Evolutionary conservation across 2,329 filamentous ascomycete species (phyloP), one percentile per base, ranked within the genome.

Genomic region (Hypoxylon sp.): DNA sequence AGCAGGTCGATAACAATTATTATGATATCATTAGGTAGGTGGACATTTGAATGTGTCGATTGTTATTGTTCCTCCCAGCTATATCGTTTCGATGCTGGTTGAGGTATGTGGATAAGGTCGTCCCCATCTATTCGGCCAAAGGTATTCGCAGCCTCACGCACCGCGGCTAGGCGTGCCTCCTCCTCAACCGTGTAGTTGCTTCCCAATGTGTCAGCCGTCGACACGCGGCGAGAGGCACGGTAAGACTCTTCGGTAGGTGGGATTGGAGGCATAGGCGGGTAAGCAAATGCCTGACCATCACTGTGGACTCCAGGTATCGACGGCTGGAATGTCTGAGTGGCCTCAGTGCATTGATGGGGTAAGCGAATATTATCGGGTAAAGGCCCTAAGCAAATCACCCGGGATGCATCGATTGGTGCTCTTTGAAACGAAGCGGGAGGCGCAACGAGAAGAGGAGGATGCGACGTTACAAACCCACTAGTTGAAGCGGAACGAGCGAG

Each of bases 131-230:
- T 73, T 25, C 78, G 76, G 20, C 72, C 71, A n/a, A 71, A 59
- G 11, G 64, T 67, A 22, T 60, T 17, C 13, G 35, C n/a, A 13
- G 63, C 46, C 1, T 68, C 65, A 0, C 63, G 69, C 3, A 46
- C 71, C 17, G 71, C 75, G 20, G 72, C 58, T 53, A 70, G 53
- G 30, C 77, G 75, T n/a, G 76, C 74, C 66, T 85, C 84, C 68
- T 89, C 85, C 25, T 88, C 84, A 8, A 86, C 82, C 0, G 87
- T 89, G 71, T 83, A 89, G 64, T 89, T 87, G 74, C 87, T 89
- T 20, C 86, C 86, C 6, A 89, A 75, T 2, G 85, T 88, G 63
- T 84, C 82, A 33, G 78, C 78, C 6, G 68, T 78, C 51, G 63
- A 79, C 64, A 60, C 71, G 49, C 67, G 77, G 44, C 77, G 66